Percentiles rank a stretch among this genome's conserved stretches.
These are phyloP conservation scores for Magnaporthiopsis incrustans DNA, from an alignment of 2,329 filamentous ascomycete genomes.

Conservation along the genomic window DNA sequence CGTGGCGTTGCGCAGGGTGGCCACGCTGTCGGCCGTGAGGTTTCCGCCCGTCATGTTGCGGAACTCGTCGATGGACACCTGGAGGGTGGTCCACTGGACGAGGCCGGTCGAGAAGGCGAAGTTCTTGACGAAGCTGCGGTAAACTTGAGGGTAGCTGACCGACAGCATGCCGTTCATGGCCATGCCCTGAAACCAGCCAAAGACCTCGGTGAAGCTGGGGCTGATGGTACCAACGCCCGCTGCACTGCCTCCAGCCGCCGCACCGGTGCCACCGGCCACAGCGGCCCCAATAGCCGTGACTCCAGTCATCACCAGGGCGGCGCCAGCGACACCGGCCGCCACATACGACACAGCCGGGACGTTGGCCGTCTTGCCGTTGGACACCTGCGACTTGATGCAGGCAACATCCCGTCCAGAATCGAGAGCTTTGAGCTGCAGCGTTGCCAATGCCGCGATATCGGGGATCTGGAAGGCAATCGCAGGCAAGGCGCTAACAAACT, in stretches of 20 bases:
- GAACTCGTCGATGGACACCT: conserved; percentile 77
- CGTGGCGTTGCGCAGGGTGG: conserved; percentile 66
- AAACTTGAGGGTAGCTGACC: conserved; percentile 78
- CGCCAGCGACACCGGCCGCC: conserved; percentile 78
- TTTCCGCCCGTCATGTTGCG: conserved; percentile 76
- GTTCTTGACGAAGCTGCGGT: conserved; percentile 84
- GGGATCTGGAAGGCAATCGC: conserved; percentile 84
- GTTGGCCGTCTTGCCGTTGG: conserved; percentile 77
- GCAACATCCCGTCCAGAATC: conserved; percentile 58
- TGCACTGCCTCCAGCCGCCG: conserved; percentile 37
- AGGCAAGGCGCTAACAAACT: conserved; percentile 70
- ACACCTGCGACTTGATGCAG: conserved; percentile 73
- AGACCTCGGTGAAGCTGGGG: conserved; percentile 77
- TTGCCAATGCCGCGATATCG: conserved; percentile 81
- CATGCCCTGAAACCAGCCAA: conserved; percentile 88
- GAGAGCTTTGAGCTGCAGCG: conserved; percentile 60
- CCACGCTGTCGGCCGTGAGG: conserved; percentile 69
- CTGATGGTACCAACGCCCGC: conserved; percentile 59
- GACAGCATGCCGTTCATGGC: conserved; percentile 96
- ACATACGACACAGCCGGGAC: conserved; percentile 73
- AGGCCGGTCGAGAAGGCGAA: conserved; percentile 87
- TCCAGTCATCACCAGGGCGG: conserved; percentile 66
- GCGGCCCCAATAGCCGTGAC: conserved; percentile 59
- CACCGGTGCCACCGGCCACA: conserved; percentile 43
- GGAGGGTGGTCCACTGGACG: conserved; percentile 73